Evolutionary conservation across 1,284 basidiomycete genomes (phyloP), one percentile per base, ranked within the genome.

Genomic region (Phaffia rhodozyma): DNA sequence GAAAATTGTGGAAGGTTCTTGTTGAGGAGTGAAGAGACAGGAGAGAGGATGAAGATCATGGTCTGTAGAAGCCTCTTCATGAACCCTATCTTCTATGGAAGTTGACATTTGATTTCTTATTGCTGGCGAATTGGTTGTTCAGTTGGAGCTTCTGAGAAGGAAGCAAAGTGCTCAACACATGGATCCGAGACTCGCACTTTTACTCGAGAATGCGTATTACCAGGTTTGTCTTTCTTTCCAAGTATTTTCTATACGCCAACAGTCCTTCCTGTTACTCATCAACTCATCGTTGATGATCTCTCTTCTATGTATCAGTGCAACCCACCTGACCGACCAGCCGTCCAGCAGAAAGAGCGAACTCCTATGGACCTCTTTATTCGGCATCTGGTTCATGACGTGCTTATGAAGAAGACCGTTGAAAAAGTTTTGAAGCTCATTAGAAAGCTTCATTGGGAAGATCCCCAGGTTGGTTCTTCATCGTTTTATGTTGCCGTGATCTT

Each of bases 121-220:
- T 43, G 38, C 13, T 16, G 38, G 13, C 16, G 43, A 27, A 48
- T 55, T 68, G 64, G 58, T 66, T 21, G 67, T 68, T 23, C 69
- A 94, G 88, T 80, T 98, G 56, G 94, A 98, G 71, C 80, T 94
- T 55, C 89, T 97, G 86, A 83, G 89, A 64, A 83, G 94, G 58
- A 98, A 98, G 77, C 91, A 97, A 78, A 86, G 81, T 62, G 83
- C 90, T 75, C 86, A 89, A 68, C 91, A 97, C 72, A 83, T 98
- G 51, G 93, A 98, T 75, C 86, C 90, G 71, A 81, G 92, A 16
- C 91, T 96, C 71, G 79, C 86, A 5, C 80, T 97, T 32, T 78
- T 97, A 69, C 82, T 99, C 38, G 96, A 98, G 75, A 98, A 98
- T 73, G 96, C 96, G 0, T 99, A 97, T 75, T 98, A 97, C 73